These are phyloP conservation scores for Solanum arcanum DNA, from an alignment of 257 asterid species.

Conservation along the genomic window DNA sequence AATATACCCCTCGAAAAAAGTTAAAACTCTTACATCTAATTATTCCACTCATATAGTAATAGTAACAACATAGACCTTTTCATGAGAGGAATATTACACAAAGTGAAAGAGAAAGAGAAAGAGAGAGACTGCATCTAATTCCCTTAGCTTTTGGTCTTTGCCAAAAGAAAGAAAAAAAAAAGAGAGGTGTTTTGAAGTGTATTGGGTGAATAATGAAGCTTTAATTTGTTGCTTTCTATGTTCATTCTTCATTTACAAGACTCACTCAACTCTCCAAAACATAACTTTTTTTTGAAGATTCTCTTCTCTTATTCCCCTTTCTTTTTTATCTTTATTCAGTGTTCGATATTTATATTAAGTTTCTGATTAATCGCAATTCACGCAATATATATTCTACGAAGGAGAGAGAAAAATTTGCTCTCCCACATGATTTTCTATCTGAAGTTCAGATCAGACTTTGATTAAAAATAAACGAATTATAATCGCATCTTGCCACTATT, in stretches of 20 bases:
- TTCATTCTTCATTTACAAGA: slow-evolving; percentile 65
- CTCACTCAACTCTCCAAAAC: slow-evolving; percentile 46
- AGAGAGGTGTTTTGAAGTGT: slow-evolving; percentile 1
- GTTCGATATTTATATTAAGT: not conserved
- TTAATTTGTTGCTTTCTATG: slow-evolving; percentile 54
- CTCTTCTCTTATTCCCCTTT: slow-evolving; percentile 13
- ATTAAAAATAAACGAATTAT: no score
- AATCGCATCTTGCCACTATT: not conserved
- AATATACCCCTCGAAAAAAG: not conserved
- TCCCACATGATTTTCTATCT: no score
- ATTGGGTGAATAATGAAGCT: slow-evolving; percentile 37
- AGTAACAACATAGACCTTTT: not conserved
- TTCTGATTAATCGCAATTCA: not conserved
- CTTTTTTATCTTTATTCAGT: not conserved
- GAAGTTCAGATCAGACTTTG: no score
- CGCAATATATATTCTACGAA: not conserved
- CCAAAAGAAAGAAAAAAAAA: slow-evolving; percentile 3
- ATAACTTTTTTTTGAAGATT: slow-evolving; percentile 58
- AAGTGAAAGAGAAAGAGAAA: slow-evolving; percentile 2
- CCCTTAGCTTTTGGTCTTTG: slow-evolving; percentile 13
- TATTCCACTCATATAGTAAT: not conserved
- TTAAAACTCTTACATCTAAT: not conserved
- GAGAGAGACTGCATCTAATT: slow-evolving; percentile 41
- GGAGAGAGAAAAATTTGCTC: not conserved
- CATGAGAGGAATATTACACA: not conserved